Percentiles rank a stretch among this genome's conserved stretches.
Evolutionary conservation across 768 basidiomycete species (phyloP).

Genomic region (Tephrocybe sp.): DNA sequence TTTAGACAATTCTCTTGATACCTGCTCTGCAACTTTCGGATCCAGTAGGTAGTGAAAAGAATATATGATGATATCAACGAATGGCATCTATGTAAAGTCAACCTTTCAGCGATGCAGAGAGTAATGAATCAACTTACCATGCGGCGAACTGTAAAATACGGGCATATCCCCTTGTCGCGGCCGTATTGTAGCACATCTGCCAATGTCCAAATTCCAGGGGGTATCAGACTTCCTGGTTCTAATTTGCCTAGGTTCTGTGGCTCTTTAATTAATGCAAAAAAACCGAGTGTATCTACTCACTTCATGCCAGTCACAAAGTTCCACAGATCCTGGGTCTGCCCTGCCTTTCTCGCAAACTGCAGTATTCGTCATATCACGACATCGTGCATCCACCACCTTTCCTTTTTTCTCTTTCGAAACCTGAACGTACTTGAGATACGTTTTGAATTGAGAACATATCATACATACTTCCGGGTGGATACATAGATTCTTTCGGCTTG

Average conservation of each 20-base stretch:
- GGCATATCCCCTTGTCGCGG: conserved; percentile 82
- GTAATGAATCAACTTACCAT: conserved; percentile 62
- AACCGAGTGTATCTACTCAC: too few species aligned
- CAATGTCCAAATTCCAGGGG: conserved; percentile 89
- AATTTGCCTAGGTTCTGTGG: conserved; percentile 76
- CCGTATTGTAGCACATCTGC: conserved; percentile 92
- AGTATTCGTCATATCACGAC: conserved; percentile 91
- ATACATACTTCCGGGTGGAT: conserved; percentile 86
- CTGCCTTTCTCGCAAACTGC: conserved; percentile 81
- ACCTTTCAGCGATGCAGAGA: neutral
- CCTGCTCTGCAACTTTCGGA: conserved; percentile 98
- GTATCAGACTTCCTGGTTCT: conserved; percentile 80
- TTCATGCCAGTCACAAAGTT: conserved; percentile 95
- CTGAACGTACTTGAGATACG: conserved; percentile 37
- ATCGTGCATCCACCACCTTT: conserved; percentile 93
- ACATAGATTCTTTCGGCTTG: conserved; percentile 95
- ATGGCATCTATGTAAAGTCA: conserved; percentile 70
- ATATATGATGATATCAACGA: conserved; percentile 95
- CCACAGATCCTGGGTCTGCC: conserved; percentile 84
- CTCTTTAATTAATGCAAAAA: conserved; percentile 1
- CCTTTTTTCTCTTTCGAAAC: conserved; percentile 99
- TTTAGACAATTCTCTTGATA: conserved; percentile 96
- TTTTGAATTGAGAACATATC: neutral
- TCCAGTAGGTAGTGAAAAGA: conserved; percentile 99
- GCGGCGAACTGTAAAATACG: conserved; percentile 93